These are phyloP conservation scores for Crithidia sp. DNA, from an alignment of 208 protist species.

Conservation along the genomic window DNA sequence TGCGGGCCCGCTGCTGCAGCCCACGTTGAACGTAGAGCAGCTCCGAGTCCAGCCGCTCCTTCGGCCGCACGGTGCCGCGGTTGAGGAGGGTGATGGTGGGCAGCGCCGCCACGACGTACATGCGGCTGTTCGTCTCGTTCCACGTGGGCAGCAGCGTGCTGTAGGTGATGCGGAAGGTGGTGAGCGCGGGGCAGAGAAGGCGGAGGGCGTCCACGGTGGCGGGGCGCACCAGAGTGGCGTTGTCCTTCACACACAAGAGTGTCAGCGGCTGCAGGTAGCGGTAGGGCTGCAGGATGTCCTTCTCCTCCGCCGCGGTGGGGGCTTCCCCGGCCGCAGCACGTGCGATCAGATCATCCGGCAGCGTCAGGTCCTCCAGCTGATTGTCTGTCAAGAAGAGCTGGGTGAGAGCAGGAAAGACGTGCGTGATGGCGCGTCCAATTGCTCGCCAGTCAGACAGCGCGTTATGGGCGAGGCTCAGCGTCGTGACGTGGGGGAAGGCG, in stretches of 20 bases:
- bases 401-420: slow-evolving; percentile 63
- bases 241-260: slow-evolving; percentile 81
- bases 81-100: slow-evolving; percentile 81
- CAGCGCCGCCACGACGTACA: slow-evolving; percentile 87
- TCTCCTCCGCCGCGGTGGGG: not conserved
- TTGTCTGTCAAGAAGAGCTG: slow-evolving; percentile 80
- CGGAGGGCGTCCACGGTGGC: slow-evolving; percentile 72
- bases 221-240: slow-evolving; percentile 50
- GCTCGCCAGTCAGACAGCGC: slow-evolving; percentile 57
- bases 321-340: slow-evolving; percentile 1
- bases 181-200: slow-evolving; percentile 56
- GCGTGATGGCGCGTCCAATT: slow-evolving; percentile 44
- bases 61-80: slow-evolving; percentile 73
- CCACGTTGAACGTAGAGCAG: slow-evolving; percentile 90
- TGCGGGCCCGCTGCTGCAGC: slow-evolving; percentile 45
- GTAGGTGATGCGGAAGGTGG: slow-evolving; percentile 84
- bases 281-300: slow-evolving; percentile 25
- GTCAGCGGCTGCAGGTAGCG: slow-evolving; percentile 55
- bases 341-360: slow-evolving; percentile 27
- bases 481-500: slow-evolving; percentile 58
- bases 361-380: slow-evolving; percentile 48
- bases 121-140: slow-evolving; percentile 84
- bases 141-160: slow-evolving; percentile 66
- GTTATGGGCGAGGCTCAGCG: slow-evolving; percentile 85
- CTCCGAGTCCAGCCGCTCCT: slow-evolving; percentile 86